Base-by-base conservation (phyloP, 768 basidiomycete species). In the Rossbeevera mucosa region DNA sequence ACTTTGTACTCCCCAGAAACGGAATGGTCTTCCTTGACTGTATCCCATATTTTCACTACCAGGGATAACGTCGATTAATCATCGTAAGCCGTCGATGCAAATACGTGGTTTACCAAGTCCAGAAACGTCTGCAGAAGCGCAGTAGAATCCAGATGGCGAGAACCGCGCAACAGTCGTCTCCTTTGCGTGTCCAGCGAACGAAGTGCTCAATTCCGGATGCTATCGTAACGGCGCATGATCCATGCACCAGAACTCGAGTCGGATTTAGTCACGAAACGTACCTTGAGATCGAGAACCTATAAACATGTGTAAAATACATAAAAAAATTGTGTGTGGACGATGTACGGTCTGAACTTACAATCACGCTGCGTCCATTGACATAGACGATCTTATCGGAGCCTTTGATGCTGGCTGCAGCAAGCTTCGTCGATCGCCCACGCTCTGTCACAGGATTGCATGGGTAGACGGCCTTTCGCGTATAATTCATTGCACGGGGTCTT, bases 81-180 rank as follows among this genome's bases (percentile, higher is more conserved):
- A 44, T 30, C 9, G n/a, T 36, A 44, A 44, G 29, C 11, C 26
- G 30, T n/a, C 18, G 28, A 30, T 30, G n/a, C 28, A 29, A 30
- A 21, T 4, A 16, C 5, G 20, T 13, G 20, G 29, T 78, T 51
- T 57, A 91, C 92, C 92, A 50, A 82, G 89, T 36, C 94, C 94
- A 26, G 76, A 74, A 4, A 79, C 71, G 66, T 98, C 94, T 21
- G 81, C 95, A 26, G 92, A 95, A 4, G 95, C 94, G 64, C 90
- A 93, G 71, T 97, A 98, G 71, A 85, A 96, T 24, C 95, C 94
- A 2, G 91, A 89, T 0, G 94, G 94, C 2, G 93, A 93, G 61
- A 96, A 81, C 31, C 91, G 83, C 13, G 95, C 94, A 16, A 94
- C 90, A 2, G 91, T 94, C 7, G 91, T 79, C 50, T 85, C 85